Evolutionary conservation across 2,329 filamentous ascomycete genomes (phyloP).

Genomic region (Elsinoe batatas): DNA sequence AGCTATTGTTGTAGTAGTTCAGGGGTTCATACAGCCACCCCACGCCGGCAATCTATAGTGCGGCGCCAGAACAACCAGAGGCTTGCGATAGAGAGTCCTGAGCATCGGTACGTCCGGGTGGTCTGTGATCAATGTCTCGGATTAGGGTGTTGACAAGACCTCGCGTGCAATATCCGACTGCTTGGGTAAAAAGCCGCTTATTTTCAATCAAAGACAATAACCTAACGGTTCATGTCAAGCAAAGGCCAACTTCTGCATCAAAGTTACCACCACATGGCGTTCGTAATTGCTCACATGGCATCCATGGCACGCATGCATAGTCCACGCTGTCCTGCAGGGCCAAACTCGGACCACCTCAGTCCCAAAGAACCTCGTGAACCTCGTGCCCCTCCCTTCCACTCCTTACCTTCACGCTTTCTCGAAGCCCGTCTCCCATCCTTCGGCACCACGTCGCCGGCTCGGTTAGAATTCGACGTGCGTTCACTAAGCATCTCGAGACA

Average conservation of each 20-base stretch:
- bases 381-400: background rate
- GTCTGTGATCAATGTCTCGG: background rate
- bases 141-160: background rate
- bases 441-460: background rate
- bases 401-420: background rate
- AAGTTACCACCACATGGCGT: too few species aligned
- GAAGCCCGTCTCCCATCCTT: constrained; percentile 1
- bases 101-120: background rate
- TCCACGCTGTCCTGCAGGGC: background rate
- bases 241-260: too few species aligned
- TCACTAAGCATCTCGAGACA: background rate
- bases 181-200: constrained; percentile 1
- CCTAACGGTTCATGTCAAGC: background rate
- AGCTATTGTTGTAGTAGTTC: background rate
- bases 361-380: too few species aligned
- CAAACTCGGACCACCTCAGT: background rate
- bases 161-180: background rate
- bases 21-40: background rate
- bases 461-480: background rate
- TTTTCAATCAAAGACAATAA: constrained; percentile 6
- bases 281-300: too few species aligned
- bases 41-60: background rate
- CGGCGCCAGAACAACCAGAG: background rate
- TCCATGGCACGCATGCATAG: too few species aligned
- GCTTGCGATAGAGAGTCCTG: background rate